Evolutionary conservation across 2,329 filamentous ascomycete genomes (phyloP).

Genomic region (Drechslerella stenobrocha): DNA sequence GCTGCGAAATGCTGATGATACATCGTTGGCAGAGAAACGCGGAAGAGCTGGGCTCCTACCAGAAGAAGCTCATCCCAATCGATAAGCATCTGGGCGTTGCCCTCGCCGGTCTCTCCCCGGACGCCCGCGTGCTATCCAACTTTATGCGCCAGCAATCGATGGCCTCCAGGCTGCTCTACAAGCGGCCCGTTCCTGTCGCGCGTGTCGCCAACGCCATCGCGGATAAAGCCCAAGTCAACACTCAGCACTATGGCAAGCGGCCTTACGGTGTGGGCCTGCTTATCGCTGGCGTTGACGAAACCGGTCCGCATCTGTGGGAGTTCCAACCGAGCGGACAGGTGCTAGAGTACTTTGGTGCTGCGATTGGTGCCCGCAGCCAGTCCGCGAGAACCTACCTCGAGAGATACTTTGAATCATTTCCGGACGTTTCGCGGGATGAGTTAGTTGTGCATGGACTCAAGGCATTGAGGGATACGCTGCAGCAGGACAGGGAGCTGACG

Average conservation of each 20-base stretch:
- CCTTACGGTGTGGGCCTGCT: constrained; percentile 94
- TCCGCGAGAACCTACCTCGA: constrained; percentile 98
- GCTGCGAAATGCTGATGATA: constrained; percentile 4
- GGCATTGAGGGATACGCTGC: constrained; percentile 91
- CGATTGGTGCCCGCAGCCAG: constrained; percentile 92
- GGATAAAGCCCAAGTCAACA: constrained; percentile 96
- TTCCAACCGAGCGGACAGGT: constrained; percentile 96
- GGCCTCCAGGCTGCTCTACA: constrained; percentile 91
- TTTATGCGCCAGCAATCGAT: constrained; percentile 99
- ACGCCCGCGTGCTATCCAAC: constrained; percentile 98
- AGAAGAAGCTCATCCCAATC: constrained; percentile 97
- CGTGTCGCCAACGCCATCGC: constrained; percentile 89
- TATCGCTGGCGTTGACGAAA: constrained; percentile 89
- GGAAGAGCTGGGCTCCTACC: constrained; percentile 98
- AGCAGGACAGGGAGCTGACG: constrained; percentile 96
- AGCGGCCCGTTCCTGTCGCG: constrained; percentile 85
- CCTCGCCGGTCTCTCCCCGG: constrained; percentile 93
- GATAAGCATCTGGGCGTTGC: constrained; percentile 94
- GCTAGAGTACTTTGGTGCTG: constrained; percentile 94
- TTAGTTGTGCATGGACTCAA: constrained; percentile 85
- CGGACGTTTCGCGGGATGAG: constrained; percentile 75
- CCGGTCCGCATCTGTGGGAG: constrained; percentile 93
- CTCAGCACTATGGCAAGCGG: constrained; percentile 93
- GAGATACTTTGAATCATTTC: constrained; percentile 83
- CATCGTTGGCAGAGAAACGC: constrained; percentile 74